phyloP scores from a whole-genome alignment of 2,329 filamentous ascomycete species.

The Chrysoporthe deuterocubensis region DNA sequence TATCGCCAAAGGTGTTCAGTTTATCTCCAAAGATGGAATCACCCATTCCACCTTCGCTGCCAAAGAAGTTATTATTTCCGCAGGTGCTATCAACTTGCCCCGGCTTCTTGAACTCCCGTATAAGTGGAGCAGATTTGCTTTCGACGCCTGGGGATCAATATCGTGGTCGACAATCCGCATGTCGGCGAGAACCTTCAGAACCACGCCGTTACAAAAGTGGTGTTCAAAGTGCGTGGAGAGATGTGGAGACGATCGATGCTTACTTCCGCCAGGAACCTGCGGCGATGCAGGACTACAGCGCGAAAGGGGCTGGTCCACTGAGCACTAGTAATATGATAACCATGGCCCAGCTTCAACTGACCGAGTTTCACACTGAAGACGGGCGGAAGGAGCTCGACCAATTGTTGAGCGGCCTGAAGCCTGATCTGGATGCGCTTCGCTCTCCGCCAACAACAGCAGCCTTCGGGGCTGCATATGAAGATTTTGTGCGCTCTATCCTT shows the following conservation, averaged over 20 bases:
- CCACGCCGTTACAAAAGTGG: slow-evolving; percentile 3
- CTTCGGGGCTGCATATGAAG: background rate
- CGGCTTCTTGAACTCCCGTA: slow-evolving; percentile 35
- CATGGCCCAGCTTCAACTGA: slow-evolving; percentile 28
- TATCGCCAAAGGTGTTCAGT: slow-evolving; percentile 6
- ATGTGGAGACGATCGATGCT: slow-evolving; percentile 18
- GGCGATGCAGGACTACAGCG: slow-evolving; percentile 15
- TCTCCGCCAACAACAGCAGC: background rate
- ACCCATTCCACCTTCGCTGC: background rate
- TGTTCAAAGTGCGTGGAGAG: slow-evolving; percentile 9
- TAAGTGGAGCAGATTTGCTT: slow-evolving; percentile 31
- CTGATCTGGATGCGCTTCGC: background rate
- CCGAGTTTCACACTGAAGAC: slow-evolving; percentile 7
- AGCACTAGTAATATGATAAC: slow-evolving; percentile 28
- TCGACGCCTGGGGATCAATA: slow-evolving; percentile 27
- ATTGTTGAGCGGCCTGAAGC: background rate
- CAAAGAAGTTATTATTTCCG: slow-evolving; percentile 33
- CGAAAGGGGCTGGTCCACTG: slow-evolving; percentile 17
- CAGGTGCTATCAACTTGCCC: slow-evolving; percentile 33
- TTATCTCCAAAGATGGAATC: slow-evolving; percentile 4
- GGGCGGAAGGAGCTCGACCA: slow-evolving; percentile 12
- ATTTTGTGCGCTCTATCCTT: slow-evolving; percentile 2
- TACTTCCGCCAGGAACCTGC: slow-evolving; percentile 22
- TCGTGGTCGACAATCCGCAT: slow-evolving; percentile 33
- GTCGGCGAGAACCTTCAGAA: slow-evolving; percentile 34